These are phyloP conservation scores for Stagonosporopsis vannaccii DNA, from an alignment of 2,329 filamentous ascomycete genomes.

Conservation along the genomic window DNA sequence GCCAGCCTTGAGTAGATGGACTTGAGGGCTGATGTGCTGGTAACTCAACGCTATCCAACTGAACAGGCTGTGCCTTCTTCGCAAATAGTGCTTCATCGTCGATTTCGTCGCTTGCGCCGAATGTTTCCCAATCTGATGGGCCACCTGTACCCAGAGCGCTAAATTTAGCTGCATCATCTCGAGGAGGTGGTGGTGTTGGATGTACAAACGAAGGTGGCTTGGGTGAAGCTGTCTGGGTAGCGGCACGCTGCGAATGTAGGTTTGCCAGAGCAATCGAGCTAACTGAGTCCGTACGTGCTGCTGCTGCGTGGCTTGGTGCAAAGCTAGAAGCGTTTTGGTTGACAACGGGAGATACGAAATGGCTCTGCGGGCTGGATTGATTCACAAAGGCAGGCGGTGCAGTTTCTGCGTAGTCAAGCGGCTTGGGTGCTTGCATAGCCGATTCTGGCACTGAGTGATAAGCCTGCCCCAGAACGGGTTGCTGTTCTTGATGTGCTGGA, in stretches of 20 bases:
- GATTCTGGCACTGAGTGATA: constrained; percentile 27
- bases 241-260: constrained; percentile 34
- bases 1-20: constrained; percentile 39
- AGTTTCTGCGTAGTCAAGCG: constrained; percentile 33
- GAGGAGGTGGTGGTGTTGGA: constrained; percentile 36
- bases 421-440: constrained; percentile 38
- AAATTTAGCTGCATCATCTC: constrained; percentile 39
- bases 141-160: constrained; percentile 45
- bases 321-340: constrained; percentile 39
- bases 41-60: constrained; percentile 41
- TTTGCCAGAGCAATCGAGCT: constrained; percentile 44
- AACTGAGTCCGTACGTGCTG: constrained; percentile 39
- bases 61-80: constrained; percentile 29
- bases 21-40: constrained; percentile 36
- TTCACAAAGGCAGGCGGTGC: constrained; percentile 35
- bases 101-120: constrained; percentile 43
- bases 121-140: constrained; percentile 50
- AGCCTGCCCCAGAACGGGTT: constrained; percentile 27
- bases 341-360: constrained; percentile 44
- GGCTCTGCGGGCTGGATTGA: constrained; percentile 38
- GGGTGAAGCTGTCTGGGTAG: constrained; percentile 35
- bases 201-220: constrained; percentile 27
- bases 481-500: constrained; percentile 35
- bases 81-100: constrained; percentile 47
- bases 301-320: constrained; percentile 21